These are phyloP conservation scores for Viscum album DNA, from an alignment of 177 flowering plant species.

Conservation along the genomic window DNA sequence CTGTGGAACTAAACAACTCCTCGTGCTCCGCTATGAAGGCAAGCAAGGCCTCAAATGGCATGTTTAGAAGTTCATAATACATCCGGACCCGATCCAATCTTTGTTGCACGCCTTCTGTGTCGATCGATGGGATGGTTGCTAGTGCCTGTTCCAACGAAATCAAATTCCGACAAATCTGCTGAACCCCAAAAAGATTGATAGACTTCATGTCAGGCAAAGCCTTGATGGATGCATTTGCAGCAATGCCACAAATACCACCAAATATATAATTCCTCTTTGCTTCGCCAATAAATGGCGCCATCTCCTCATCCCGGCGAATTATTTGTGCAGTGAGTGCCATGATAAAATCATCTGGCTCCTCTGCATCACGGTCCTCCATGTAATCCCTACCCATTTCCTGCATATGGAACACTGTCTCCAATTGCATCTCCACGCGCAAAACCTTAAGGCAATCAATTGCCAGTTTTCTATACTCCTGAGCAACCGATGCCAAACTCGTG, in stretches of 20 bases:
- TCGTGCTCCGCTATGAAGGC: constrained; percentile 87
- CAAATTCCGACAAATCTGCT: constrained; percentile 93
- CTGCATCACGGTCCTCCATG: constrained; percentile 94
- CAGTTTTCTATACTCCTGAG: constrained; percentile 80
- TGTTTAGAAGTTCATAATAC: constrained; percentile 81
- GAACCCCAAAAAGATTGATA: constrained; percentile 95
- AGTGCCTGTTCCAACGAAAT: constrained; percentile 98
- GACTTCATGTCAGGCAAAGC: constrained; percentile 89
- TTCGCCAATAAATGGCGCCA: constrained; percentile 82
- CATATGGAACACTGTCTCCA: constrained; percentile 87
- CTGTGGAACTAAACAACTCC: constrained; percentile 51
- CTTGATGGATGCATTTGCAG: constrained; percentile 80
- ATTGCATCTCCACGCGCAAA: constrained; percentile 89
- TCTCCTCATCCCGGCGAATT: constrained; percentile 96
- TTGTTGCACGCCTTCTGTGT: constrained; percentile 74
- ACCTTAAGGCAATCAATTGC: constrained; percentile 95
- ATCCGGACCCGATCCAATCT: constrained; percentile 85
- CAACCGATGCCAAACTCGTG: constrained; percentile 69
- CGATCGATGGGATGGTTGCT: constrained; percentile 83
- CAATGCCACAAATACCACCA: constrained; percentile 87
- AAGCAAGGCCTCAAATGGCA: constrained; percentile 96
- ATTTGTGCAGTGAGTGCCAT: constrained; percentile 92
- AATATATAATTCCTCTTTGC: constrained; percentile 73
- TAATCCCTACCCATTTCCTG: constrained; percentile 96
- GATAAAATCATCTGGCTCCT: constrained; percentile 97